Base-by-base conservation (phyloP, 2,329 filamentous ascomycete genomes). In the Microsporum canis region DNA sequence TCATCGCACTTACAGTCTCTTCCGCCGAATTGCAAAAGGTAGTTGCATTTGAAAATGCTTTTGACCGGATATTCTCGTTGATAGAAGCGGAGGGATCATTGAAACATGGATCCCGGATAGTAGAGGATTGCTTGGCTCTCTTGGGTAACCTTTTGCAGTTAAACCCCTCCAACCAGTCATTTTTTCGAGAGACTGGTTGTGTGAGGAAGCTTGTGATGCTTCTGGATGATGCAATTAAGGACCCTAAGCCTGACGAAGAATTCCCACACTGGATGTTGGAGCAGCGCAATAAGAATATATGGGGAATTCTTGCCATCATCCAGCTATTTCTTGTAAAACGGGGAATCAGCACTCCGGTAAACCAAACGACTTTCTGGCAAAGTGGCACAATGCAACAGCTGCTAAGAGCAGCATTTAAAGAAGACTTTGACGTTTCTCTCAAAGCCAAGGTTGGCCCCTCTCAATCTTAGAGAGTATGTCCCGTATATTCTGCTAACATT, bases 11-110 rank as follows among this genome's bases (percentile, higher is more conserved):
- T 34, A 96, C 94, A 0, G 89, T 90, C 34, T 86, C 86, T 0
- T 96, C 92, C 6, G 78, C 86, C 47, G 91, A 97, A 68, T 83
- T 99, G 59, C 91, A 97, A 71, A 97, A 97, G 73, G 81, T 97
- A 1, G 91, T 97, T 29, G 94, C 91, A 0, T 97, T 96, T 66
- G 91, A 96, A 69, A 92, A 90, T 78, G 89, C 91, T 0, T 97
- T 96, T 68, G 90, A 94, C 63, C 85, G 87, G 49, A 78, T 95
- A 31, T 96, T 97, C 71, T 80, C 80, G 51, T 86, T 97, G 59
- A 88, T 99, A 59, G 82, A 87, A 65, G 78, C 81, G 0, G 94
- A 99, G 68, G 94, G 94, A 0, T 88, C 87, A 1, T 77, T 99
- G 51, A 81, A 81, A 3, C 86, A 95, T 67, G 94, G 94, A 14